Conservation (phyloP, 106 monocot genomes). For the Dioscorea dumetorum region DNA sequence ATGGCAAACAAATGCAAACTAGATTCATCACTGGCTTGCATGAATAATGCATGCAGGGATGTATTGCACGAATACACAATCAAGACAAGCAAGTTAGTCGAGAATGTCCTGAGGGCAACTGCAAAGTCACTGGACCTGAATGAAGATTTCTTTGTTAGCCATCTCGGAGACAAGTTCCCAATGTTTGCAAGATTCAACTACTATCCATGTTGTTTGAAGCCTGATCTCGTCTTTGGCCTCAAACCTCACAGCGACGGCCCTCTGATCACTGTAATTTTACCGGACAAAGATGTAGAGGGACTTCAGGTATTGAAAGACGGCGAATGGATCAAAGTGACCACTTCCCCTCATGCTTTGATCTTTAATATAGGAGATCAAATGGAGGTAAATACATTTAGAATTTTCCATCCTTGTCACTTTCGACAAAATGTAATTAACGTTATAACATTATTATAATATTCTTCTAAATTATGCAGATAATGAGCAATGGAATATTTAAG, state of each 20-base stretch:
- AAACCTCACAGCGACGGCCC: slow-evolving; percentile 52
- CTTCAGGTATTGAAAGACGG: slow-evolving; percentile 45
- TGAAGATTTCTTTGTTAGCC: slow-evolving; percentile 30
- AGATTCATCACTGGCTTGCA: neutral
- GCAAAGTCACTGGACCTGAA: slow-evolving; percentile 31
- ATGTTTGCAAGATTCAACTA: slow-evolving; percentile 41
- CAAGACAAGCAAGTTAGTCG: slow-evolving; percentile 17
- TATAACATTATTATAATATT: too few relatives aligned
- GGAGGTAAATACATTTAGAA: slow-evolving; percentile 30
- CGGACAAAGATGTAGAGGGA: slow-evolving; percentile 40
- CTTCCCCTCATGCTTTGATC: slow-evolving; percentile 32
- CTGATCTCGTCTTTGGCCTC: slow-evolving; percentile 40
- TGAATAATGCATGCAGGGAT: slow-evolving; percentile 18
- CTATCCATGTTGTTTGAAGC: slow-evolving; percentile 37
- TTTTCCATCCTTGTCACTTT: neutral
- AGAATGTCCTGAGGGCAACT: slow-evolving; percentile 14
- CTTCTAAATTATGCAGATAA: slow-evolving; percentile 24
- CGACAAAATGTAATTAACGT: too few relatives aligned
- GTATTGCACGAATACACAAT: slow-evolving; percentile 31
- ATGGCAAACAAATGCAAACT: neutral
- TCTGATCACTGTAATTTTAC: slow-evolving; percentile 25
- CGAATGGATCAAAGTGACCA: slow-evolving; percentile 33
- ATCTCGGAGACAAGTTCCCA: slow-evolving; percentile 22
- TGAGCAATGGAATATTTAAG: slow-evolving; percentile 48
- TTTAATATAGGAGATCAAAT: slow-evolving; percentile 45